Base-by-base conservation (phyloP, 2,329 filamentous ascomycete genomes). In the Leptodontidium sp. region DNA sequence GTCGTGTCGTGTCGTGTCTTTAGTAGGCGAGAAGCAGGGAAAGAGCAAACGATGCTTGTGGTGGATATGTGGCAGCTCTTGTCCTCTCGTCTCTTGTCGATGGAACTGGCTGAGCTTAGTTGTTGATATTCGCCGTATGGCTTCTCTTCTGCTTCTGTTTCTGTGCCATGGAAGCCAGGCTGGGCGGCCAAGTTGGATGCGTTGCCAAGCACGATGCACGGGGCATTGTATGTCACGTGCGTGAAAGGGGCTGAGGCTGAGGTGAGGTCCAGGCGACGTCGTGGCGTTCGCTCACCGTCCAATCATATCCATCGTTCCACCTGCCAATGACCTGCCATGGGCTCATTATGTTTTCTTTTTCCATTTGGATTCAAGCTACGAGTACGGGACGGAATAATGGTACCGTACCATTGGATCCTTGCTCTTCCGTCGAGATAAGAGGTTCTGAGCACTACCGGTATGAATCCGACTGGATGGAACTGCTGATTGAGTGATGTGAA, bases 271-370 rank as follows among this genome's bases (percentile, higher is more conserved):
- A 53, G 17, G 4, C 29, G 29, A 32, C 29, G 29, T 6, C 35
- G 52, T 55, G 52, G 52, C 52, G 52, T 26, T 55, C 26, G 52
- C 52, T 55, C 52, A 7, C 17, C 14, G 14, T 7, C 52, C 52
- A 55, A 55, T 55, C 12, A 32, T n/a, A 15, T 32, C 29, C 29
- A 7, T 35, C 11, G 4, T 6, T 24, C 14, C 12, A 35, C 8
- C 26, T 55, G 52, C 38, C 38, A 32, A 32, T 32, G 29, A 32
- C 29, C 38, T 6, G 29, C 52, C 52, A 55, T 55, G 11, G 52
- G 29, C 52, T 35, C 52, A 35, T 47, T 15, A 55, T 55, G 15
- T 55, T 32, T 55, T 35, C 24, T 55, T 55, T 55, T 55, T 55
- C 52, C 15, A n/a, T 2, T 17, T 35, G 26, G 26, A 32, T 55